These are phyloP conservation scores for Xerophyta viscosa DNA, from an alignment of 106 monocot genomes.

Conservation along the genomic window DNA sequence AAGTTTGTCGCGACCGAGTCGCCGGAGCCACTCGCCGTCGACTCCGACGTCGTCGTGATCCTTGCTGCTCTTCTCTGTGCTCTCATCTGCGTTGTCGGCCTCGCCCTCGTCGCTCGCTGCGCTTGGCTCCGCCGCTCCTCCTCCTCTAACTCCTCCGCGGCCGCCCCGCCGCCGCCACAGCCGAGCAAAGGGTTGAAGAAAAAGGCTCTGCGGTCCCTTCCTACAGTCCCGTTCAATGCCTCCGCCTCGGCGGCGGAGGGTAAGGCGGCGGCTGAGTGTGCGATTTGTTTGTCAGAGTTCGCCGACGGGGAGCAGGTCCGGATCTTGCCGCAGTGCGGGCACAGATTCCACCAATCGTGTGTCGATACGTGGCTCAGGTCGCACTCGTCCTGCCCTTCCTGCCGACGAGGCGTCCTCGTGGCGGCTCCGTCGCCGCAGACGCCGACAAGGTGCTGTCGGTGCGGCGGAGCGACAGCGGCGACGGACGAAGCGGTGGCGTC, in stretches of 20 bases:
- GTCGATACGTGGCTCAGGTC: slow-evolving; percentile 52
- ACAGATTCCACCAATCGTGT: slow-evolving; percentile 51
- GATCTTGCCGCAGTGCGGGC: slow-evolving; percentile 59
- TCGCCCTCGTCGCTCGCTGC: slow-evolving; percentile 59
- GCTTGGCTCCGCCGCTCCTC: slow-evolving; percentile 28
- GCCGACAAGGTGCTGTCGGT: slow-evolving; percentile 3
- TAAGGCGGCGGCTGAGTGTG: slow-evolving; percentile 31
- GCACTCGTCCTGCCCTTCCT: slow-evolving; percentile 65
- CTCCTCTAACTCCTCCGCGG: slow-evolving; percentile 2
- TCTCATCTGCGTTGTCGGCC: slow-evolving; percentile 49
- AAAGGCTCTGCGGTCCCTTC: slow-evolving; percentile 27
- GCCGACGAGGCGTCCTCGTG: slow-evolving; percentile 20
- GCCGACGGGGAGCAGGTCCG: slow-evolving; percentile 49
- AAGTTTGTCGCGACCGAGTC: slow-evolving; percentile 2
- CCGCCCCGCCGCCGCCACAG: slow-evolving; percentile 8
- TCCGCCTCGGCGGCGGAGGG: not conserved
- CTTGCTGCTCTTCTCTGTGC: slow-evolving; percentile 68
- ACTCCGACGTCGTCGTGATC: slow-evolving; percentile 55
- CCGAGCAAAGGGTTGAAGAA: slow-evolving; percentile 40
- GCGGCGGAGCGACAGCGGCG: slow-evolving; percentile 2
- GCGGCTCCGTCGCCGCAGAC: slow-evolving; percentile 9
- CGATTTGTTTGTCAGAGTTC: slow-evolving; percentile 67
- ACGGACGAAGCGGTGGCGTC: not conserved
- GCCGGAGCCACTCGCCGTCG: slow-evolving; percentile 14
- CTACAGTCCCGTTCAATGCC: slow-evolving; percentile 19